These are phyloP conservation scores for Sclerotinia minor DNA, from an alignment of 2,329 filamentous ascomycete genomes.

Conservation along the genomic window DNA sequence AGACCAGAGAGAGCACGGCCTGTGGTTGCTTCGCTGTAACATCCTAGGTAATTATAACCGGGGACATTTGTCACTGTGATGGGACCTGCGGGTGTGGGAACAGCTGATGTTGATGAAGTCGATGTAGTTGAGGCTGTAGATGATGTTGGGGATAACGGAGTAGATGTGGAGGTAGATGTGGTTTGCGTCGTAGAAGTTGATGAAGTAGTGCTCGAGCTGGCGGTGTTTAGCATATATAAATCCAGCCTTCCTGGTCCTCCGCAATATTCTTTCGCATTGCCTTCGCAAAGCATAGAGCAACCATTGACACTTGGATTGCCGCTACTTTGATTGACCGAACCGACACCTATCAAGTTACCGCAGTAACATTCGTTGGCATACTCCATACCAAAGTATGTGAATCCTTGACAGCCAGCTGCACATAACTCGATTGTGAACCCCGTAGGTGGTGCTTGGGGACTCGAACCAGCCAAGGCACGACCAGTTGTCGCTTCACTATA, in stretches of 20 bases:
- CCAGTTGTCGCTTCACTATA: conserved; percentile 39
- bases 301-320: conserved; percentile 27
- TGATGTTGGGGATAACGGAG: not conserved
- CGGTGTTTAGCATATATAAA: conserved; percentile 28
- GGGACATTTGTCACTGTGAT: conserved; percentile 46
- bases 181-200: not conserved
- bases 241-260: conserved; percentile 37
- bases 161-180: not conserved
- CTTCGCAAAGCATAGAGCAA: conserved; percentile 28
- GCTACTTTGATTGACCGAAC: conserved; percentile 22
- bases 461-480: conserved; percentile 32
- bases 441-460: conserved; percentile 24
- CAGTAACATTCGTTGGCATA: conserved; percentile 44
- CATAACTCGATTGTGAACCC: conserved; percentile 36
- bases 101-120: not conserved
- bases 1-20: conserved; percentile 46
- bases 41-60: conserved; percentile 49
- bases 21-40: conserved; percentile 50
- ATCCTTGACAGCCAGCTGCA: conserved; percentile 30
- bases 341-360: conserved; percentile 35
- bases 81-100: conserved; percentile 44
- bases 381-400: conserved; percentile 35
- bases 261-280: conserved; percentile 39
- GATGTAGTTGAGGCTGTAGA: not conserved
- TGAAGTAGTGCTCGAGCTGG: not conserved